Percentiles rank a stretch among this genome's conserved stretches.
phyloP scores from a whole-genome alignment of 768 basidiomycete species.

The Melanogaster broomeanus region DNA sequence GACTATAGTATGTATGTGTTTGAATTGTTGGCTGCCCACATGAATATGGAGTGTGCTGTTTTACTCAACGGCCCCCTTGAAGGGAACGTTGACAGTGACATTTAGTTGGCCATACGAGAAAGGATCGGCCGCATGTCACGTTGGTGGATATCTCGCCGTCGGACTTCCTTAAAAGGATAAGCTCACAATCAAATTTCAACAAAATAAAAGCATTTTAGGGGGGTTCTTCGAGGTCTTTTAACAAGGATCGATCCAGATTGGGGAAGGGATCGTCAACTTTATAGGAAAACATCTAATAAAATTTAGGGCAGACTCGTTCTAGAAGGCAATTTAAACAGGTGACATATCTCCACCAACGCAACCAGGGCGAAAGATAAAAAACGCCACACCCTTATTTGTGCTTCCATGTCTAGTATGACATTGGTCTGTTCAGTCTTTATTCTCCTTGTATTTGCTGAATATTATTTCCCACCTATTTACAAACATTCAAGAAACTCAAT shows the following conservation, averaged over 20 bases:
- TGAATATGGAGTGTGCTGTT: slow-evolving; percentile 14
- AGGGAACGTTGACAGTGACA: slow-evolving; percentile 28
- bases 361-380: background rate
- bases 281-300: background rate
- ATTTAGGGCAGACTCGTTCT: slow-evolving; percentile 10
- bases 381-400: background rate
- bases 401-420: background rate
- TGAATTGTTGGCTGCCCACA: slow-evolving; percentile 19
- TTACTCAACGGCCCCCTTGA: slow-evolving; percentile 16
- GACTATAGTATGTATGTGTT: too few relatives aligned
- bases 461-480: slow-evolving; percentile 21
- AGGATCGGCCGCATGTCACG: slow-evolving; percentile 23
- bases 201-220: slow-evolving; percentile 24
- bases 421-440: background rate
- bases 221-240: too few relatives aligned
- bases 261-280: slow-evolving; percentile 30
- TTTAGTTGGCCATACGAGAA: slow-evolving; percentile 11
- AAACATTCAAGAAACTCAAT: slow-evolving; percentile 23
- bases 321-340: background rate
- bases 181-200: slow-evolving; percentile 30
- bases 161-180: slow-evolving; percentile 19
- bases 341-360: background rate
- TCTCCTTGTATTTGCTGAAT: background rate
- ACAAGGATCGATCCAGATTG: slow-evolving; percentile 18
- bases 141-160: slow-evolving; percentile 30